Base-by-base conservation (phyloP, 345 rosid genomes). In the Euclidium syriacum region DNA sequence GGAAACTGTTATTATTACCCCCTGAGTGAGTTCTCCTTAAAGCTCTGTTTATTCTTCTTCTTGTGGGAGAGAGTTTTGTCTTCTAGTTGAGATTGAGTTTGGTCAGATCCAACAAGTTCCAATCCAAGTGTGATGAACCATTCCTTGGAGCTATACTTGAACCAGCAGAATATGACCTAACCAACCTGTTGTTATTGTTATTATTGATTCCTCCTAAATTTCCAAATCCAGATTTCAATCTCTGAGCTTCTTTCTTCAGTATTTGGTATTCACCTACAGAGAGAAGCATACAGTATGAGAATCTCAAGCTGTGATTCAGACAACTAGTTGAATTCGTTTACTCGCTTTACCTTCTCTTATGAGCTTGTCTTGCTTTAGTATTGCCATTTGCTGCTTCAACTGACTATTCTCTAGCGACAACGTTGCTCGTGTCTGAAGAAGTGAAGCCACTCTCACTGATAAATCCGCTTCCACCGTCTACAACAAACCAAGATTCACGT, bases 401-500 rank as follows among this genome's bases (percentile, higher is more conserved):
- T 73, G 71, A 64, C 76, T 78, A 59, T 85, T 87, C 65, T 84
- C 95, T 42, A 82, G 7, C n/a, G 90, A 74, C 50, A 87, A 56
- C 1, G 80, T 66, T 71, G 75, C 79, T 3, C 78, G 87, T 56
- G 81, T 77, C 75, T 83, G 92, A 65, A 81, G 83, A 74, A 73
- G 67, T 15, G 85, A 62, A 67, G 73, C 71, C 58, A 81, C 79
- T 68, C 77, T 79, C 57, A 77, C 78, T 7, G 82, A 79, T 71
- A 88, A 58, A 20, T 83, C 88, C 7, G 88, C 78, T 58, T 79
- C 83, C 65, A 85, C 51, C 38, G 78, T 65, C 96, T 88, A 79
- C 62, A 57, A 4, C 51, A 24, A 25, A 38, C 55, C 27, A 2
- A 40, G 19, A 47, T 48, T 22, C n/a, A n/a, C n/a, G 18, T 19